These are phyloP conservation scores for Fusarium cyanostomum DNA, from an alignment of 2,329 filamentous ascomycete species.

Conservation along the genomic window DNA sequence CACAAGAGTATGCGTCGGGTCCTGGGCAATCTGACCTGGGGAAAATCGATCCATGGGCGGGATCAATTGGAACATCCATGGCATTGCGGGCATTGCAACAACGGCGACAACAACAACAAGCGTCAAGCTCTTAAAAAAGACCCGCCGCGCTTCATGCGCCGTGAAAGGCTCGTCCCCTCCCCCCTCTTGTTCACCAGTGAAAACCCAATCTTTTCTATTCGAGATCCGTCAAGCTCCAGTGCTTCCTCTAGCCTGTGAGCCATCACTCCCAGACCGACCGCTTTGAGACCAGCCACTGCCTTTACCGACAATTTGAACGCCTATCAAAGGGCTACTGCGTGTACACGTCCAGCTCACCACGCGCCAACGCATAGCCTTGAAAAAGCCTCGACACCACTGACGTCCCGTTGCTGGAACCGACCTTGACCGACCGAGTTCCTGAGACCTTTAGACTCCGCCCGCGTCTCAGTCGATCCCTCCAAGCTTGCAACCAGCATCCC, in stretches of 20 bases:
- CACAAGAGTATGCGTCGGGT: constrained; percentile 20
- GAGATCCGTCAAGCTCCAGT: constrained; percentile 25
- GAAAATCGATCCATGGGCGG: constrained; percentile 29
- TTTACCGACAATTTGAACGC: constrained; percentile 14
- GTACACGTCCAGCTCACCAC: constrained; percentile 22
- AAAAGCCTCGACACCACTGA: constrained; percentile 29
- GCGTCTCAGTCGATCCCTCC: constrained; percentile 33
- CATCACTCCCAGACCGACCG: constrained; percentile 10
- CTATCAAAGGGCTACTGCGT: constrained; percentile 18
- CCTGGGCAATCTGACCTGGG: constrained; percentile 12
- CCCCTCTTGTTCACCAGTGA: constrained; percentile 34
- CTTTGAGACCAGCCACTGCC: constrained; percentile 19
- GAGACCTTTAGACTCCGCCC: constrained; percentile 32
- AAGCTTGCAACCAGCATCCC: constrained; percentile 18
- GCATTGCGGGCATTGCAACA: background rate
- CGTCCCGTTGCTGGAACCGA: constrained; percentile 14
- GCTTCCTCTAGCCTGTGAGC: constrained; percentile 3
- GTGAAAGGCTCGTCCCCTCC: constrained; percentile 17
- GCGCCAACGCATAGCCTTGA: constrained; percentile 28
- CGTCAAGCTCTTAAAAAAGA: constrained; percentile 34
- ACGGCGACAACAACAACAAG: constrained; percentile 11
- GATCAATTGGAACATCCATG: constrained; percentile 3
- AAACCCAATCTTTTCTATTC: constrained; percentile 23
- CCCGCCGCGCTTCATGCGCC: constrained; percentile 40
- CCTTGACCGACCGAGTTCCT: constrained; percentile 20